These are phyloP conservation scores for Paramecium tetraurelia DNA, from an alignment of 73 alveolate species.

Conservation along the genomic window DNA sequence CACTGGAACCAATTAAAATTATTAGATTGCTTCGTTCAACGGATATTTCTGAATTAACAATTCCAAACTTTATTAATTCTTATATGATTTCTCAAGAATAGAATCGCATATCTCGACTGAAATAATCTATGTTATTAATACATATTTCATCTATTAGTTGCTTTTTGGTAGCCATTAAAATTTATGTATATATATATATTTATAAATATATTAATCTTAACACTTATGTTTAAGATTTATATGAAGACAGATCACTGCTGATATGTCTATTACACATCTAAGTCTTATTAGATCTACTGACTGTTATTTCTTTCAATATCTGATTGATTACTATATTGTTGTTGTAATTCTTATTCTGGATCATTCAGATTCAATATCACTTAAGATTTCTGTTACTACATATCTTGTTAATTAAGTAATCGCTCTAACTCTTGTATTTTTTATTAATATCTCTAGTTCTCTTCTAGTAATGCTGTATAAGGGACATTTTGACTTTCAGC, in stretches of 20 bases:
- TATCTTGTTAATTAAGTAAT: no score
- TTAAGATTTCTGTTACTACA: no score
- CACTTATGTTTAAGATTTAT: background rate
- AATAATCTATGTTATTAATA: background rate
- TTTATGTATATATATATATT: background rate
- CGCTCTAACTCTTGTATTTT: no score
- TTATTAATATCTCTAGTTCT: no score
- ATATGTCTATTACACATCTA: no score
- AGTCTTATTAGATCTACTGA: no score
- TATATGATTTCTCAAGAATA: background rate
- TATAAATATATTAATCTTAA: background rate
- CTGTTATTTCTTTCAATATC: no score
- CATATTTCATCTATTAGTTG: conserved; percentile 6
- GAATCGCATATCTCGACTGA: background rate
- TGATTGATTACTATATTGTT: no score
- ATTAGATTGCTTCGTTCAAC: background rate
- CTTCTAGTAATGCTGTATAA: no score
- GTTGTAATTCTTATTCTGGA: no score
- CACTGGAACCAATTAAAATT: background rate
- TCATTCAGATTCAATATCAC: no score
- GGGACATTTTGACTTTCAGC: no score
- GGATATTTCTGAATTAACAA: background rate
- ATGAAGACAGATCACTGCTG: background rate
- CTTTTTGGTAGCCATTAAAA: background rate
- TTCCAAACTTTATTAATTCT: background rate